These are phyloP conservation scores for Neolentinus lepideus DNA, from an alignment of 1,284 basidiomycete species.

Conservation along the genomic window DNA sequence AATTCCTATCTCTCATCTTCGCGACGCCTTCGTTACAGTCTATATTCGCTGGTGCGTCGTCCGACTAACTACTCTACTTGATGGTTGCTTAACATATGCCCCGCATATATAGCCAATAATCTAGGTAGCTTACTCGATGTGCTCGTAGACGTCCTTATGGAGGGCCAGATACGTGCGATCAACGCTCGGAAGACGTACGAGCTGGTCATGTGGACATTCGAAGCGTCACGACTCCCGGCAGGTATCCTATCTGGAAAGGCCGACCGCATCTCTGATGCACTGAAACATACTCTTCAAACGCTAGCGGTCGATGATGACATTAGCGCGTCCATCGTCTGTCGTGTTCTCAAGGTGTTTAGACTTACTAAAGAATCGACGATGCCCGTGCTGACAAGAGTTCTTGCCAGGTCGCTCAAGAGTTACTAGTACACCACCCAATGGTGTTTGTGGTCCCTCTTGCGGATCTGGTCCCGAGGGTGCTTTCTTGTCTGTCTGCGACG, in stretches of 20 bases:
- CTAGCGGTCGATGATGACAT: background rate
- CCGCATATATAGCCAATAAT: background rate
- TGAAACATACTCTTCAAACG: background rate
- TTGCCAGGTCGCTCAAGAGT: background rate
- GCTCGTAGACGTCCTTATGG: background rate
- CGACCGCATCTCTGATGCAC: background rate
- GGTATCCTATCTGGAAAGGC: background rate
- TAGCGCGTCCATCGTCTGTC: background rate
- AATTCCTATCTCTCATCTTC: background rate
- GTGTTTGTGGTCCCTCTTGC: background rate
- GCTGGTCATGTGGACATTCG: background rate
- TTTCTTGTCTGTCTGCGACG: background rate
- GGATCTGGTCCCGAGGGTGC: background rate
- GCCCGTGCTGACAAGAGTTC: background rate
- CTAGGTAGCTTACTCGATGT: background rate
- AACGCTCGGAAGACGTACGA: background rate
- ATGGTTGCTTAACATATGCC: background rate
- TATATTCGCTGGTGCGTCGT: background rate
- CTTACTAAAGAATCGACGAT: background rate
- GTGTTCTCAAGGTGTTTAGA: background rate
- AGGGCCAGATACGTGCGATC: background rate
- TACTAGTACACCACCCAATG: background rate
- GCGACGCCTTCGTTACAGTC: background rate
- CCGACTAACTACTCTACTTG: background rate
- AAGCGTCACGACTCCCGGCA: background rate